Base-by-base conservation (phyloP, 2,329 filamentous ascomycete genomes). In the Teratosphaeria viscida region DNA sequence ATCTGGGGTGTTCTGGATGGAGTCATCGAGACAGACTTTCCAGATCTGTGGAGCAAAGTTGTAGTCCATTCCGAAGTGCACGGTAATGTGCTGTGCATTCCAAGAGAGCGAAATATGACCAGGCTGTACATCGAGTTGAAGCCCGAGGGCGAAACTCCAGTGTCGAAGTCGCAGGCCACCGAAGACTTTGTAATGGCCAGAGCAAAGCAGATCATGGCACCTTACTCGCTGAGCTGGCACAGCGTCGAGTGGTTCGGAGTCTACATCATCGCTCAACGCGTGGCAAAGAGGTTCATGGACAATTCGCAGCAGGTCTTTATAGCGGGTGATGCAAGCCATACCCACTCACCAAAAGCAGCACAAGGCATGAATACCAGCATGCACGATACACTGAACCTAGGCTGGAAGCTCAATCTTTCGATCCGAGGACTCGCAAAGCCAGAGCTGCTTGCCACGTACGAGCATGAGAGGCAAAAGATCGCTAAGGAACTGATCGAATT, bases 11-110 rank as follows among this genome's bases (percentile, higher is more conserved):
- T 56, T 26, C 14, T 56, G 54, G 54, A 56, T n/a, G 32, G 23
- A 14, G 54, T 56, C 27, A 26, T 34, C 19, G 32, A 27, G 19
- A 56, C 54, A 34, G 34, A 56, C 54, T 56, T 56, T 23, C 54
- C 54, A 34, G 54, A 56, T 32, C 7, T 56, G 4, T 26, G 54
- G 27, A 56, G 19, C 12, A 32, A 34, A 56, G 23, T 26, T 66
- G 88, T 86, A 0, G 88, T 91, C 62, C 87, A 89, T 70, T 88
- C 86, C 7, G 62, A 61, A 11, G 19, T 14, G 11, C 79, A 85
- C 58, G 87, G 87, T 1, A 89, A 86, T 10, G 84, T 90, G 67
- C 89, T 91, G 86, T 83, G 90, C 1, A 90, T 91, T 62, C 87
- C 87, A 1, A 80, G 87, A 27, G 87, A 89, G 55, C 57, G 60